These are phyloP conservation scores for Eucommia ulmoides DNA, from an alignment of 257 asterid genomes.

Conservation along the genomic window DNA sequence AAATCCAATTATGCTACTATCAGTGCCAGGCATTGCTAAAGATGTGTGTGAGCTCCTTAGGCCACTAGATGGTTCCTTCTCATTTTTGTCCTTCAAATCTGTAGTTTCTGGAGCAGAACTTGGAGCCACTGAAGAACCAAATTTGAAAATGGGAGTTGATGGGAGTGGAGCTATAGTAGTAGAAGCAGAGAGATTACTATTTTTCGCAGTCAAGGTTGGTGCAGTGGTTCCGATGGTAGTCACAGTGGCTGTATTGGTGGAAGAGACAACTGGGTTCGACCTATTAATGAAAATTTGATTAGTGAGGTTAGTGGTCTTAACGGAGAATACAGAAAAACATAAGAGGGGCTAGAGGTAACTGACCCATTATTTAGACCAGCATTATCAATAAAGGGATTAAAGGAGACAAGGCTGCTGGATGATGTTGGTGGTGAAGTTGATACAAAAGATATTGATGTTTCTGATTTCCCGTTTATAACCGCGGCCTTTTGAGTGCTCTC, in stretches of 20 bases:
- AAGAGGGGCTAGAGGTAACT: constrained; percentile 14
- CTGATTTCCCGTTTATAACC: too few relatives aligned
- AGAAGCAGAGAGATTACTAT: constrained; percentile 22
- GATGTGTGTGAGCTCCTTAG: constrained; percentile 3
- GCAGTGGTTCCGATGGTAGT: constrained; percentile 17
- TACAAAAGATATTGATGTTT: too few relatives aligned
- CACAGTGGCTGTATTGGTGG: constrained; percentile 18
- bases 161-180: constrained; percentile 20
- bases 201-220: constrained; percentile 14
- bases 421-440: too few relatives aligned
- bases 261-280: constrained; percentile 19
- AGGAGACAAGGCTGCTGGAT: too few relatives aligned
- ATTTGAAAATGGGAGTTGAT: constrained; percentile 17
- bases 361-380: too few relatives aligned
- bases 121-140: constrained; percentile 26
- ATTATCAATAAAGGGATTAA: too few relatives aligned
- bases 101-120: constrained; percentile 16
- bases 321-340: constrained; percentile 14
- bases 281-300: constrained; percentile 17
- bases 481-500: too few relatives aligned
- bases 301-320: constrained; percentile 14
- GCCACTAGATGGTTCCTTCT: constrained; percentile 18
- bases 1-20: constrained; percentile 10
- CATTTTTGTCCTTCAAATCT: constrained; percentile 18
- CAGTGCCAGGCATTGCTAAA: neutral